Conservation (phyloP, 2,329 filamentous ascomycete genomes). For the Colletotrichum costaricense region DNA sequence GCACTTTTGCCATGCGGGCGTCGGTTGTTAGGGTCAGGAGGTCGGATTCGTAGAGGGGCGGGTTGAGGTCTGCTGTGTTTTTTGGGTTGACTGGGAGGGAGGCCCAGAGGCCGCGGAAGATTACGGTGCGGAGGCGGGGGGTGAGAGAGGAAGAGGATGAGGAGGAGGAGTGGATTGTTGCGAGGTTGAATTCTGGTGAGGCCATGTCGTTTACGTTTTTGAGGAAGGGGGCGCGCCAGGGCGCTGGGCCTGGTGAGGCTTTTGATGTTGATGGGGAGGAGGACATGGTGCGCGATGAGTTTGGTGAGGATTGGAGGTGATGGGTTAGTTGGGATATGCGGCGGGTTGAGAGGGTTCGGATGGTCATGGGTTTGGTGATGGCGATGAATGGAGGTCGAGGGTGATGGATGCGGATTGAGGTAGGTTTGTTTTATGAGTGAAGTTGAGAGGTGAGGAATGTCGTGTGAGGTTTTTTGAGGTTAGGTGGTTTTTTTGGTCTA, state of each 20-base stretch:
- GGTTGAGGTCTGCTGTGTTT: slow-evolving; percentile 80
- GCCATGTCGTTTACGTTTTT: slow-evolving; percentile 61
- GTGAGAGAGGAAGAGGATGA: slow-evolving; percentile 28
- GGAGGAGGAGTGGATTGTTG: slow-evolving; percentile 57
- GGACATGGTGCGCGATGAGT: slow-evolving; percentile 39
- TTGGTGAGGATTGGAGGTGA: slow-evolving; percentile 12
- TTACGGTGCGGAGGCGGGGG: slow-evolving; percentile 77
- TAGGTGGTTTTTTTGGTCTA: neutral
- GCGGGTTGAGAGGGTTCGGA: slow-evolving; percentile 13
- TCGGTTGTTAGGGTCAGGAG: slow-evolving; percentile 89
- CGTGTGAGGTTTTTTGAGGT: neutral
- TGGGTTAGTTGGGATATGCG: slow-evolving; percentile 21
- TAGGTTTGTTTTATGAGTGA: neutral
- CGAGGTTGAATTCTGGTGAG: slow-evolving; percentile 61
- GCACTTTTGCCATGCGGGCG: slow-evolving; percentile 84
- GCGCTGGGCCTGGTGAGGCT: slow-evolving; percentile 50
- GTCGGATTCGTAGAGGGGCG: slow-evolving; percentile 77
- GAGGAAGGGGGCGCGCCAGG: slow-evolving; percentile 65
- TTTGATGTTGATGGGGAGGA: slow-evolving; percentile 15
- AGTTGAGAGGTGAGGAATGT: neutral
- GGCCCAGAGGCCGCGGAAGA: slow-evolving; percentile 88
- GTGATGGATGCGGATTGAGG: neutral
- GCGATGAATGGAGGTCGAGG: too few species aligned
- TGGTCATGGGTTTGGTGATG: slow-evolving; percentile 5
- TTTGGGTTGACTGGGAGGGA: slow-evolving; percentile 77